Conservation (phyloP, 495 filamentous ascomycete species). For the Neurospora sp. region DNA sequence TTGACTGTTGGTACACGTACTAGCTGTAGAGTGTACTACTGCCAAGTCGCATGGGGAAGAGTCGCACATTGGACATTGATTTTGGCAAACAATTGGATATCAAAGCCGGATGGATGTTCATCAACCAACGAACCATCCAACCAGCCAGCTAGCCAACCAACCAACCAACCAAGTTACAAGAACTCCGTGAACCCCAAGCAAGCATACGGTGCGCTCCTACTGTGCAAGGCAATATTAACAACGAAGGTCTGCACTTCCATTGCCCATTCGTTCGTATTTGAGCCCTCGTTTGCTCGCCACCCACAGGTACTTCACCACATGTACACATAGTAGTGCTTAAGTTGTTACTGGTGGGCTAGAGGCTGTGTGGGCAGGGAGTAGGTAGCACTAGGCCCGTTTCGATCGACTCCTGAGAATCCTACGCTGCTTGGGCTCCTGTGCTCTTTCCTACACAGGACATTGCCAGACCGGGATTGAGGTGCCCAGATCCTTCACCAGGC, state of each 20-base stretch:
- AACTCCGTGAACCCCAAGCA: neutral
- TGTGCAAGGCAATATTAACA: neutral
- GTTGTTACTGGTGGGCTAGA: neutral
- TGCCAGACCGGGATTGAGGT: neutral
- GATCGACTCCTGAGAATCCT: slow-evolving; percentile 22
- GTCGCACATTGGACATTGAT: neutral
- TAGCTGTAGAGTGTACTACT: neutral
- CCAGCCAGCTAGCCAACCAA: neutral
- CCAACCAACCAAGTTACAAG: neutral
- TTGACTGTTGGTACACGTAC: neutral
- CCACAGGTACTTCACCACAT: neutral
- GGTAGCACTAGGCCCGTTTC: slow-evolving; percentile 16
- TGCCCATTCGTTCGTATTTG: neutral
- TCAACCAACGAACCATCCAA: neutral
- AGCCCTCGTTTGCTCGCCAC: neutral
- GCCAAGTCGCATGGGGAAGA: neutral
- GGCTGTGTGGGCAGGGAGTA: neutral
- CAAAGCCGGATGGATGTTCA: neutral
- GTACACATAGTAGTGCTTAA: neutral
- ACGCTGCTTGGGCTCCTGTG: neutral
- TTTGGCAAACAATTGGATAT: neutral
- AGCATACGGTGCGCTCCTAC: neutral
- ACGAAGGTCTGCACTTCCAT: neutral
- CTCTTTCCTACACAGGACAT: neutral
- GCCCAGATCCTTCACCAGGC: neutral